Percentiles rank a stretch among this genome's conserved stretches.
These are phyloP conservation scores for Elaeagnus macrophylla DNA, from an alignment of 306 rosid species.

Conservation along the genomic window DNA sequence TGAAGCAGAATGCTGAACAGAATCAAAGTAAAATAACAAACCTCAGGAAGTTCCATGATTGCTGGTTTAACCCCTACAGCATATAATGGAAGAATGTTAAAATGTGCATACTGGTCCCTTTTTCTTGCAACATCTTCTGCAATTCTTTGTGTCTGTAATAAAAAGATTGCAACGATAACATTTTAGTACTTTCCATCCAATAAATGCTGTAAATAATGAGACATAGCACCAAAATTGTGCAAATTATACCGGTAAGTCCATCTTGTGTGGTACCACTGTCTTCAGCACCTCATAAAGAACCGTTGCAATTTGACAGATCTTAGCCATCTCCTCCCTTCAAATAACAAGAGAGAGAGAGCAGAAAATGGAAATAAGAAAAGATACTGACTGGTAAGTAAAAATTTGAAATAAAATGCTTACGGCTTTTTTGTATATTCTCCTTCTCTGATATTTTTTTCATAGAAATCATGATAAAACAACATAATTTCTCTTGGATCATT, in stretches of 20 bases:
- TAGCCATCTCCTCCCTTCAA: conserved; percentile 92
- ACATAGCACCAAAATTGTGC: conserved; percentile 12
- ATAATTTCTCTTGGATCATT: conserved; percentile 53
- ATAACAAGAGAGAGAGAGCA: conserved; percentile 2
- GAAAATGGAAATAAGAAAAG: conserved; percentile 5
- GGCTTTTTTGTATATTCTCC: conserved; percentile 62
- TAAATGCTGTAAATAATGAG: conserved; percentile 10
- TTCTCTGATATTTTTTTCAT: conserved; percentile 42
- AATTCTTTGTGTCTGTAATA: conserved; percentile 48
- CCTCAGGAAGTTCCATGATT: conserved; percentile 92
- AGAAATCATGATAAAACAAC: conserved; percentile 50
- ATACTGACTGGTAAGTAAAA: conserved; percentile 14
- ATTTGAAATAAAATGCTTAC: conserved; percentile 52
- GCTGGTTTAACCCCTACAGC: conserved; percentile 74
- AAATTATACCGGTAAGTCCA: conserved; percentile 50
- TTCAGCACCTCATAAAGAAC: conserved; percentile 73
- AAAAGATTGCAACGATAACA: conserved; percentile 19
- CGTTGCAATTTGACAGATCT: conserved; percentile 59
- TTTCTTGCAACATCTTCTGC: conserved; percentile 58
- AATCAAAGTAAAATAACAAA: conserved; percentile 18
- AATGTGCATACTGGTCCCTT: conserved; percentile 54
- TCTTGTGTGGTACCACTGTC: conserved; percentile 36
- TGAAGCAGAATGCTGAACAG: neutral
- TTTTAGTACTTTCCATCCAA: conserved; percentile 10
- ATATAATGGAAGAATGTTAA: conserved; percentile 84